These are phyloP conservation scores for Chlorella ohadii DNA, from an alignment of 139 green algal genomes.

Conservation along the genomic window DNA sequence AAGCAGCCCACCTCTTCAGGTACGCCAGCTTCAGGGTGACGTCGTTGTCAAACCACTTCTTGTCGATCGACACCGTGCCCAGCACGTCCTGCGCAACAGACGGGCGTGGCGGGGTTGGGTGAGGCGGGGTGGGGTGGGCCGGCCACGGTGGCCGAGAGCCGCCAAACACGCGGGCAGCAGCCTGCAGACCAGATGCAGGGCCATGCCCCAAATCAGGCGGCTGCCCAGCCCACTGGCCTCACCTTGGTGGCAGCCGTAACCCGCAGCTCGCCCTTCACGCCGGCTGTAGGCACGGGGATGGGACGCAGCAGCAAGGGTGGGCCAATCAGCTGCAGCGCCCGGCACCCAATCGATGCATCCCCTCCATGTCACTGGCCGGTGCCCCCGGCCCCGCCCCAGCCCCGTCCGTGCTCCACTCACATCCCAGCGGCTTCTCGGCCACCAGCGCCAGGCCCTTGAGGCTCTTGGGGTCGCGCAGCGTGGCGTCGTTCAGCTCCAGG, in stretches of 20 bases:
- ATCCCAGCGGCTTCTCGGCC: conserved; percentile 18
- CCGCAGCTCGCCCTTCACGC: conserved; percentile 30
- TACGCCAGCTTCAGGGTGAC: conserved; percentile 22
- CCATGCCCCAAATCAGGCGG: too few species aligned
- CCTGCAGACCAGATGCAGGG: too few species aligned
- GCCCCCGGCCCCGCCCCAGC: not conserved
- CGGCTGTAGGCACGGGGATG: conserved; percentile 14
- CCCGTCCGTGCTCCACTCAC: not conserved
- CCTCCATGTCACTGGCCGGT: too few species aligned
- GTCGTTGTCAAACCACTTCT: not conserved
- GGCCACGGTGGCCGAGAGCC: too few species aligned
- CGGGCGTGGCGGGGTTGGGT: too few species aligned
- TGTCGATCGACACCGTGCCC: conserved; percentile 13
- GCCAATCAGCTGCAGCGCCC: not conserved
- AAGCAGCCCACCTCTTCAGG: not conserved
- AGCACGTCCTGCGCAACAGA: not conserved
- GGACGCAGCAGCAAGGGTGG: not conserved
- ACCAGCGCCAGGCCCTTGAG: conserved; percentile 11
- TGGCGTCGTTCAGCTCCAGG: conserved; percentile 31
- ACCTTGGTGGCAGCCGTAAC: too few species aligned
- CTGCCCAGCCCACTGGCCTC: too few species aligned
- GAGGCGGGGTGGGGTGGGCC: too few species aligned
- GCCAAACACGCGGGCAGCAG: too few species aligned
- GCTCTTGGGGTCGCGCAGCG: conserved; percentile 19
- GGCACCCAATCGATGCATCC: too few species aligned